These are phyloP conservation scores for Nematodospora anomalae DNA, from an alignment of 1,139 yeast species.

Conservation along the genomic window DNA sequence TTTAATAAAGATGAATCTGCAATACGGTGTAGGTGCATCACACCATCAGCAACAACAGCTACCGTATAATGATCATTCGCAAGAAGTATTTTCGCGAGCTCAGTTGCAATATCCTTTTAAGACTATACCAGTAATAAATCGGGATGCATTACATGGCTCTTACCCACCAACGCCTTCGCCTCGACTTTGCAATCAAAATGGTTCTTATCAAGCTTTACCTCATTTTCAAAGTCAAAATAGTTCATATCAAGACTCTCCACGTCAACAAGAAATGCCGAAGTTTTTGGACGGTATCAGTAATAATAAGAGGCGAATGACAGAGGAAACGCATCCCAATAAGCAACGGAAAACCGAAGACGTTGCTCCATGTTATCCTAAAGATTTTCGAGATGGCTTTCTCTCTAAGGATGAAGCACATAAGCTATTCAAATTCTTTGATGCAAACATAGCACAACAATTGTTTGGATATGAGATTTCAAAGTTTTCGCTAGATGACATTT, in stretches of 20 bases:
- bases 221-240: background rate
- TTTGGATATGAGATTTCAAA: slow-evolving; percentile 64
- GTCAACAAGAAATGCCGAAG: background rate
- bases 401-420: slow-evolving; percentile 47
- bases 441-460: slow-evolving; percentile 60
- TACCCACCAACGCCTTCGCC: background rate
- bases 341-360: slow-evolving; percentile 5
- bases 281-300: too few relatives aligned
- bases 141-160: background rate
- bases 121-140: background rate
- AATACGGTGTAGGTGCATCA: slow-evolving; percentile 24
- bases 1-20: slow-evolving; percentile 35
- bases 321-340: background rate
- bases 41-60: slow-evolving; percentile 20
- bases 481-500: slow-evolving; percentile 49
- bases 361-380: slow-evolving; percentile 20
- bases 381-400: slow-evolving; percentile 39
- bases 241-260: background rate
- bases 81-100: background rate
- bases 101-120: background rate
- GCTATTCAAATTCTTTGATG: slow-evolving; percentile 53
- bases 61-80: background rate
- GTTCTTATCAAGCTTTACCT: background rate
- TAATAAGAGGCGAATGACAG: background rate
- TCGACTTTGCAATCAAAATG: background rate